Base-by-base conservation (phyloP, 768 basidiomycete genomes). In the Mycena amicta region DNA sequence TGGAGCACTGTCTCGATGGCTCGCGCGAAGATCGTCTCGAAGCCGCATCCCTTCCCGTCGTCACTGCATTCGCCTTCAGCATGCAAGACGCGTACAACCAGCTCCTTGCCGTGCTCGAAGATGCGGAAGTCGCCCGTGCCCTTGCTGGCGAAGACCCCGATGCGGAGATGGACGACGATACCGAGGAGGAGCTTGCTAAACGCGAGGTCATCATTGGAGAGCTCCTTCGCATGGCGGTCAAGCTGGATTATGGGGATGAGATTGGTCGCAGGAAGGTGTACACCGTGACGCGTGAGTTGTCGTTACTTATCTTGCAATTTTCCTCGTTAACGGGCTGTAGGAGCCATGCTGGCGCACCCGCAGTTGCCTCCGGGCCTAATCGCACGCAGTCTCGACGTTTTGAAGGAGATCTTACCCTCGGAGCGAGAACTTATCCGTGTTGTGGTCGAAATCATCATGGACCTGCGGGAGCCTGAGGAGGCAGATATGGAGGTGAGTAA, bases 211-310 rank as follows among this genome's bases (percentile, higher is more conserved):
- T 94, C 12, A 81, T 97, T 46, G 80, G 86, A 2, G 93, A 98
- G 69, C 77, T 98, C 66, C 78, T 98, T 30, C 83, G 83, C 55
- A 83, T 97, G 59, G 89, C 92, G 0, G 80, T 92, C 28, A 88
- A 88, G 62, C 76, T 94, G 40, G 96, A 98, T 71, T 98, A 95
- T 64, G 86, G 87, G 25, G 96, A 99, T 71, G 95, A 98, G 71
- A 94, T 96, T 67, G 96, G 96, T 8, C 74, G 96, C 54, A 76
- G 96, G 55, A 94, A 93, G 73, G 90, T 95, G 75, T 95, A 94
- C 68, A 82, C 86, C 43, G 87, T 98, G 27, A 87, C 95, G 63
- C 87, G 94, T 89, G 68, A 73, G 90, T 87, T 11, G n/a, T n/a
- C n/a, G n/a, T n/a, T n/a, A n/a, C n/a, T n/a, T n/a, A n/a, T n/a